A percentile compares a stretch with the other conserved stretches of the same genome.
These are phyloP conservation scores for Trametes coccinea DNA, from an alignment of 768 basidiomycete genomes.

Conservation along the genomic window DNA sequence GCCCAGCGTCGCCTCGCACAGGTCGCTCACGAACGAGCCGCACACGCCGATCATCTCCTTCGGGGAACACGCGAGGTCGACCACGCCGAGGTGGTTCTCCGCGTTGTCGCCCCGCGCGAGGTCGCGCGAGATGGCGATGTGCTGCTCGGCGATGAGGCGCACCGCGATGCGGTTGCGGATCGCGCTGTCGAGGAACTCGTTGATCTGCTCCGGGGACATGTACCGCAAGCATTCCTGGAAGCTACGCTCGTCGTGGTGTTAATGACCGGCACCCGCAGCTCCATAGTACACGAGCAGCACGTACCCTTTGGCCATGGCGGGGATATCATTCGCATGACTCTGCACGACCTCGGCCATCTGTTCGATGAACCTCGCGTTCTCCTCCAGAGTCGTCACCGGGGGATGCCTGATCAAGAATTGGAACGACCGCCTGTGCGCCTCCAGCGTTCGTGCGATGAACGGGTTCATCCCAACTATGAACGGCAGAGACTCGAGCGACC, in stretches of 20 bases:
- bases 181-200: conserved; percentile 77
- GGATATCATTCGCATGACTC: conserved; percentile 84
- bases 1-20: conserved; percentile 85
- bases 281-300: conserved; percentile 1
- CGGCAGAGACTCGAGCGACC: conserved; percentile 72
- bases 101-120: conserved; percentile 43
- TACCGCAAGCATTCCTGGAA: conserved; percentile 87
- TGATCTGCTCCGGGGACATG: conserved; percentile 79
- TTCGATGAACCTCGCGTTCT: conserved; percentile 68
- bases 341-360: conserved; percentile 72
- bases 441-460: conserved; percentile 71
- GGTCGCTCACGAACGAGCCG: conserved; percentile 77
- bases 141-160: conserved; percentile 87
- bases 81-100: conserved; percentile 62
- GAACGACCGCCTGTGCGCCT: conserved; percentile 71
- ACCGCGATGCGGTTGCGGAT: conserved; percentile 88
- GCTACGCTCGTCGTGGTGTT: conserved; percentile 36
- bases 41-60: conserved; percentile 75
- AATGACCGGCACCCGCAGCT: background rate
- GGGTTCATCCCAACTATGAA: conserved; percentile 92
- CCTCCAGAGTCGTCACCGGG: conserved; percentile 60
- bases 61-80: conserved; percentile 73
- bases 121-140: conserved; percentile 79
- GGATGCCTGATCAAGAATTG: conserved; percentile 67
- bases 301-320: conserved; percentile 87